These are phyloP conservation scores for Exsudoporus frostii DNA, from an alignment of 768 basidiomycete species.

Conservation along the genomic window DNA sequence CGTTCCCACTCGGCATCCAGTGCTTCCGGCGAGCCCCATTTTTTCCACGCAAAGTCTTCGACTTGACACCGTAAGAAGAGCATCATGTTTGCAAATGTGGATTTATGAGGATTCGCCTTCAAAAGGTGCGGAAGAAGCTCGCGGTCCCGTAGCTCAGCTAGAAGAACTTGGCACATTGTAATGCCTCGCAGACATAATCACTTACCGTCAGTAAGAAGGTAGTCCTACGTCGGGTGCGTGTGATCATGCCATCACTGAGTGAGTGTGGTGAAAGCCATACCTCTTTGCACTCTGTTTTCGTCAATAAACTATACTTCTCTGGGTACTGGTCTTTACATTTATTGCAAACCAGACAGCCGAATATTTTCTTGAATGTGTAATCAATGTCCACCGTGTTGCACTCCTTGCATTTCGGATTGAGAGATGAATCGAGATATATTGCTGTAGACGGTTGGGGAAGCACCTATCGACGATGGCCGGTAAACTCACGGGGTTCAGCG, in stretches of 20 bases:
- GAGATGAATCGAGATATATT: conserved; percentile 65
- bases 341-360: conserved; percentile 83
- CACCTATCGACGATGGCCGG: neutral
- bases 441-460: conserved; percentile 42
- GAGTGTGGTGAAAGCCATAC: conserved; percentile 38
- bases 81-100: conserved; percentile 99
- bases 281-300: conserved; percentile 98
- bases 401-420: conserved; percentile 83
- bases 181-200: conserved; percentile 7
- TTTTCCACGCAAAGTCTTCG: conserved; percentile 95
- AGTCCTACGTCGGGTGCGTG: conserved; percentile 56
- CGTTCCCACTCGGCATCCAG: conserved; percentile 85
- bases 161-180: neutral
- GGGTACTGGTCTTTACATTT: conserved; percentile 86
- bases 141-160: conserved; percentile 90
- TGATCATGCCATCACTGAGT: neutral
- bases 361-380: conserved; percentile 73
- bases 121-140: conserved; percentile 90
- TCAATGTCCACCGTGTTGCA: conserved; percentile 91
- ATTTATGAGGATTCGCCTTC: conserved; percentile 92
- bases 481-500: conserved; percentile 60
- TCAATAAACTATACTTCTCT: conserved; percentile 91
- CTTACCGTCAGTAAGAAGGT: conserved; percentile 89
- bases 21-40: conserved; percentile 94
- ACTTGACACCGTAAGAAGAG: conserved; percentile 91